Percentiles rank a stretch among this genome's conserved stretches.
phyloP scores from a whole-genome alignment of 1,139 yeast species.

The Sugiyamaella pinicola region DNA sequence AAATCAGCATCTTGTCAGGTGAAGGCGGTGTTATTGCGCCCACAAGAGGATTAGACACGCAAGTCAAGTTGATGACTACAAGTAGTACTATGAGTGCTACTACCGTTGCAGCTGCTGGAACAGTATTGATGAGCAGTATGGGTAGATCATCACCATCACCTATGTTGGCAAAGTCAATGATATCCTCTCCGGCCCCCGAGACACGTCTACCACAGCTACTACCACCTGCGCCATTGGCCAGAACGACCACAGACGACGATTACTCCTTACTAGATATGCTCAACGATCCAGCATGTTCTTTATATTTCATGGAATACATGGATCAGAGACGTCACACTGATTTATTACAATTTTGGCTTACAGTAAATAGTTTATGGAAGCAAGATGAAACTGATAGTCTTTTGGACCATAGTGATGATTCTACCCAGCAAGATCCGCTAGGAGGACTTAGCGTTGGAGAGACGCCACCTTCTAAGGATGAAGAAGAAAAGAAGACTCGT shows the following conservation, averaged over 20 bases:
- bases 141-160: conserved; percentile 14
- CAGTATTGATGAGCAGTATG: conserved; percentile 10
- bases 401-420: conserved; percentile 30
- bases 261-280: conserved; percentile 48
- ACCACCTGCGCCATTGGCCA: neutral
- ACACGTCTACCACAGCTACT: neutral
- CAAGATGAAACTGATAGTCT: conserved; percentile 59
- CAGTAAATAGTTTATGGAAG: conserved; percentile 67
- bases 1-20: conserved; percentile 36
- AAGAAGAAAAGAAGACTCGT: conserved; percentile 27
- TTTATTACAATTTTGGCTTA: conserved; percentile 63
- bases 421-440: conserved; percentile 36
- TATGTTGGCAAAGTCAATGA: conserved; percentile 1
- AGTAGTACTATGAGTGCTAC: neutral
- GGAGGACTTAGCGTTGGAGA: conserved; percentile 33
- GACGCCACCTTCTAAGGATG: conserved; percentile 4
- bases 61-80: neutral
- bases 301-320: conserved; percentile 61
- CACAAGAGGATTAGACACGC: conserved; percentile 1
- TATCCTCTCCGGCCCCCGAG: neutral
- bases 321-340: conserved; percentile 47
- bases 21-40: conserved; percentile 10
- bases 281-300: conserved; percentile 50
- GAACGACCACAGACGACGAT: conserved; percentile 24
- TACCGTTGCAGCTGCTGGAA: conserved; percentile 2